Percentiles rank a stretch among this genome's conserved stretches.
Conservation (phyloP, 1,284 basidiomycete genomes). For the Pholiota adiposa region DNA sequence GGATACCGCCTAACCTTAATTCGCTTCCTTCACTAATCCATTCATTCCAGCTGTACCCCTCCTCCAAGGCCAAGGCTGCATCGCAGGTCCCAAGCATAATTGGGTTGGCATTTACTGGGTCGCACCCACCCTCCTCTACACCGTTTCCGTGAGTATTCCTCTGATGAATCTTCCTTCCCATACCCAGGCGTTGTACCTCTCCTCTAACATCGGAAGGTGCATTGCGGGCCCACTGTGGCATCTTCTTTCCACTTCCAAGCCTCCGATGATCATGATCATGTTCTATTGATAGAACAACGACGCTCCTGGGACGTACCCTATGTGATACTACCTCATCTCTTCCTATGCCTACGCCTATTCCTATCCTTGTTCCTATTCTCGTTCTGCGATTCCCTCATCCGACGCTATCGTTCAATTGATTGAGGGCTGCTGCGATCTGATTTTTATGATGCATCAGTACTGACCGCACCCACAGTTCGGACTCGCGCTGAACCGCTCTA, state of each 20-base stretch:
- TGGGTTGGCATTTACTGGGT: constrained; percentile 88
- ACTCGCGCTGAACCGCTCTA: constrained; percentile 67
- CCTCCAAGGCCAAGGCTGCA: constrained; percentile 74
- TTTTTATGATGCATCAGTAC: background rate
- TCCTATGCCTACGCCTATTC: background rate
- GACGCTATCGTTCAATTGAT: constrained; percentile 11
- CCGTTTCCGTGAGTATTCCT: constrained; percentile 54
- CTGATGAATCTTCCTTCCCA: too few species aligned
- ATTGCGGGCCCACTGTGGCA: background rate
- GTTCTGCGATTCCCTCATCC: background rate
- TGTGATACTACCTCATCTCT: background rate
- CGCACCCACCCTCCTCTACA: constrained; percentile 72
- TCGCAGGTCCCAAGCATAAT: constrained; percentile 74
- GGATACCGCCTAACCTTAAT: background rate
- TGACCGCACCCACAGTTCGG: constrained; percentile 45
- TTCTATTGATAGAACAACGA: background rate
- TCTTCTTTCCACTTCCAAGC: background rate
- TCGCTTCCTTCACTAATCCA: background rate
- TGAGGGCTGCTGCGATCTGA: background rate
- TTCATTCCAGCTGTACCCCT: constrained; percentile 64
- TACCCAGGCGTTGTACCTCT: background rate
- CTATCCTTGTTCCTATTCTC: background rate
- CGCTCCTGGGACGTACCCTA: too few species aligned
- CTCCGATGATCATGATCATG: background rate
- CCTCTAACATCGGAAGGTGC: background rate